Evolutionary conservation across 2,329 filamentous ascomycete genomes (phyloP), one percentile per base, ranked within the genome.

Genomic region (Exserohilum rostratum): DNA sequence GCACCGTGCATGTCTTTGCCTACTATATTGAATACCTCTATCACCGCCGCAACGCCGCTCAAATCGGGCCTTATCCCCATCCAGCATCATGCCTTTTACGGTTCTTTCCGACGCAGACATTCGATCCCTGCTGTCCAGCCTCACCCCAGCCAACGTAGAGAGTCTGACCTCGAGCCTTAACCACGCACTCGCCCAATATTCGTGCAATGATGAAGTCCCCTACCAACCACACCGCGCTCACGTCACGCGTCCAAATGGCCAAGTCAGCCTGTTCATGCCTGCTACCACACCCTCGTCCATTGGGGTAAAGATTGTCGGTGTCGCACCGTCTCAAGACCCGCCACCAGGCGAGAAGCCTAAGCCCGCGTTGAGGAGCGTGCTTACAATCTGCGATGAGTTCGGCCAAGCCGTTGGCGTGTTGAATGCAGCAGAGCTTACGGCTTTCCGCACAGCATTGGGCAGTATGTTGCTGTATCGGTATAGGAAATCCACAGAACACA

Each of bases 371-470:
- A 86, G 83, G 2, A 89, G 89, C 15, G 85, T 88, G 6, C 80
- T 93, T 46, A 90, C 88, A 25, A 78, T 93, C 6, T 68, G 65
- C 48, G 55, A 64, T 13, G 42, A 53, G 2, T 17, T 33, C 2
- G 90, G 90, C 37, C 75, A 79, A 10, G 83, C 89, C 0, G 74
- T 85, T 5, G 90, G 88, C 4, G 81, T 93, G 51, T 77, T 95
- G 33, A 88, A 91, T 65, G 89, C 90, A 13, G 83, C 84, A 55
- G 87, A 90, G 40, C 77, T 93, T 29, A 95, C 91, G 0, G 90
- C 89, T 3, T 95, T 93, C 74, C 86, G 91, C 56, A 95, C 91
- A 0, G 89, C 90, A 0, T 79, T 93, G 10, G 86, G 86, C 1
- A 89, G 88, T 3, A 84, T 88, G 49, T 86, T 87, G 22, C 80